Evolutionary conservation across 2,329 filamentous ascomycete genomes (phyloP), one percentile per base, ranked within the genome.

Genomic region (Raffaelea ambrosiae): DNA sequence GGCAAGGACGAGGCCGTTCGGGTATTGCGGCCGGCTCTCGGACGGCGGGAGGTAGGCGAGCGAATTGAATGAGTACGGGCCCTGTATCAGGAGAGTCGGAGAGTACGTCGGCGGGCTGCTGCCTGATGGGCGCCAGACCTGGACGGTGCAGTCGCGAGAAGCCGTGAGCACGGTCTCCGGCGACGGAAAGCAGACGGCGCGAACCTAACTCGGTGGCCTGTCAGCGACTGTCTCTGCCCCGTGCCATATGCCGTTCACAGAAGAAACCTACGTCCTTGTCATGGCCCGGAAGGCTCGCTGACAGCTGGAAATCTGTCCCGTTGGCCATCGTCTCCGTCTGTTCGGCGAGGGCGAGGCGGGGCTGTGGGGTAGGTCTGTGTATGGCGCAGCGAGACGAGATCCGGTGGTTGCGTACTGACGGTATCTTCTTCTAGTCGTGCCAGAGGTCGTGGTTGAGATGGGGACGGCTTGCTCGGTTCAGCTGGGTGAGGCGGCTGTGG

Each of bases 91-190:
- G 51, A 96, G 83, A n/a, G 79, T 81, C 57, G 80, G 77, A 53
- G 95, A 86, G 65, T 86, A 97, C 18, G 68, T 67, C 1, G 85
- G 83, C 26, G 88, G 86, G 21, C 53, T 56, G 22, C 52, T 49
- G 5, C 74, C 72, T 40, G 76, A 69, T 40, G 81, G 81, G 55
- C 81, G 84, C 93, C 93, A 98, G 55, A 87, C 69, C 43, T 91
- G 84, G 47, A 96, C 89, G 16, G 88, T 94, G 58, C 84, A 86
- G 70, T 98, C 93, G 68, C 93, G 79, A 42, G 93, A 97, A 33
- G 88, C 88, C 19, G 93, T 95, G 55, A 95, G 70, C 51, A 95
- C 72, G 41, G 29, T 35, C 3, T 84, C 78, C 51, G 84, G 70
- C 44, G 77, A 76, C 20, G 89, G 87, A 60, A 91, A 96, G 61